phyloP scores from a whole-genome alignment of 2,329 filamentous ascomycete species.

The Hymenoscyphus repandus region DNA sequence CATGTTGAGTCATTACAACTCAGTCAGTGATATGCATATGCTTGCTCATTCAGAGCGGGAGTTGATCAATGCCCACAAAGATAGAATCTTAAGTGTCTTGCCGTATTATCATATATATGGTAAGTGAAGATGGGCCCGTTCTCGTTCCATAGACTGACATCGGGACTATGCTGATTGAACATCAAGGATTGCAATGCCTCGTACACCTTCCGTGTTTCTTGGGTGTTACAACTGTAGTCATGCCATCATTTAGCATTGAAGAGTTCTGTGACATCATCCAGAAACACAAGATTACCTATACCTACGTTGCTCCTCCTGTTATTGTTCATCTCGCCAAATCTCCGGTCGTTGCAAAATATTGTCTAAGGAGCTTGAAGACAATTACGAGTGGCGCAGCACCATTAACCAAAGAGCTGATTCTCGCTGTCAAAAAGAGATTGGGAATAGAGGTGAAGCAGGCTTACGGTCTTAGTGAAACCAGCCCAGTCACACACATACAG shows the following conservation, averaged over 20 bases:
- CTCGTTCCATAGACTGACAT: not conserved
- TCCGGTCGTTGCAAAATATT: conserved; percentile 69
- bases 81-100: conserved; percentile 57
- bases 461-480: conserved; percentile 82
- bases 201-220: conserved; percentile 60
- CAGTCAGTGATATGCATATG: conserved; percentile 67
- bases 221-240: conserved; percentile 60
- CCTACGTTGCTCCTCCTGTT: conserved; percentile 77
- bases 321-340: conserved; percentile 74
- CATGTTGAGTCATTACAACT: conserved; percentile 74
- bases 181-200: not conserved
- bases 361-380: conserved; percentile 72
- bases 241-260: conserved; percentile 74
- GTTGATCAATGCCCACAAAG: conserved; percentile 6
- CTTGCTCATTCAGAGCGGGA: conserved; percentile 43
- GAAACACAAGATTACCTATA: conserved; percentile 65
- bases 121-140: not conserved
- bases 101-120: conserved; percentile 75
- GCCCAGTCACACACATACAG: conserved; percentile 65
- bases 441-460: conserved; percentile 79
- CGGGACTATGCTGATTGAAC: not conserved
- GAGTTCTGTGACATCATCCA: conserved; percentile 71
- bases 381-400: conserved; percentile 82
- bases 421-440: conserved; percentile 65
- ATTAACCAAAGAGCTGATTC: conserved; percentile 70